Evolutionary conservation across 371 early-diverging fungal species (phyloP), one percentile per base, ranked within the genome.

Genomic region (Coemansia sp.): DNA sequence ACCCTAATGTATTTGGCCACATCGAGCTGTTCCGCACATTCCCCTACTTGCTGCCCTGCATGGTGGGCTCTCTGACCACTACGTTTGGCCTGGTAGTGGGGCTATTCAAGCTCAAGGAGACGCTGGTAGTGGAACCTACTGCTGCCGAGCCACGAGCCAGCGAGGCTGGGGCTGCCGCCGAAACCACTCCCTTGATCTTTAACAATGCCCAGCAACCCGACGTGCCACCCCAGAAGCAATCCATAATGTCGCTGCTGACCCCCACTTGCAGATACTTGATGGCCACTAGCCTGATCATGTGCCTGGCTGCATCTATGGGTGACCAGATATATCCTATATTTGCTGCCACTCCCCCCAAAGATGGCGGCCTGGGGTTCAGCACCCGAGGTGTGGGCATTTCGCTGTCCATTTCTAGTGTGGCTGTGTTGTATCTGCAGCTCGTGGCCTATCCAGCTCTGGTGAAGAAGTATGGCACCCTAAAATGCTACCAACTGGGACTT

Each of bases 1-100:
- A 81, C 56, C 93, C 94, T 0, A 52, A 42, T 1, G 43, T 88
- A 1, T 93, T 94, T 81, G 88, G 87, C 4, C 60, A 81, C 31
- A 81, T 80, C 38, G 63, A 68, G n/a, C 80, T 94, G 46, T 81
- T 94, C 34, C 76, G 72, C 5, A 60, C 75, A 10, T 89, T 83
- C 62, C 94, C 94, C 1, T 94, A 93, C 62, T 84, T 91, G 46
- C 80, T 95, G 10, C 95, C 95, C 1, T 94, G 94, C 29, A 68
- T 88, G 5, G 81, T 87, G 6, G 84, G 88, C 5, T 81, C 89
- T 0, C 29, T 66, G 10, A 81, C 92, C 2, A 81, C 85, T 55
- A 24, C 84, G 1, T 34, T 84, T 36, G 91, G 91, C 7, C 80
- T 86, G 32, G 56, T 87, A 1, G 69, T 88, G 9, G 92, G 89